Conservation (phyloP, 2,329 filamentous ascomycete genomes). For the Pleochaeta shiraiana region DNA sequence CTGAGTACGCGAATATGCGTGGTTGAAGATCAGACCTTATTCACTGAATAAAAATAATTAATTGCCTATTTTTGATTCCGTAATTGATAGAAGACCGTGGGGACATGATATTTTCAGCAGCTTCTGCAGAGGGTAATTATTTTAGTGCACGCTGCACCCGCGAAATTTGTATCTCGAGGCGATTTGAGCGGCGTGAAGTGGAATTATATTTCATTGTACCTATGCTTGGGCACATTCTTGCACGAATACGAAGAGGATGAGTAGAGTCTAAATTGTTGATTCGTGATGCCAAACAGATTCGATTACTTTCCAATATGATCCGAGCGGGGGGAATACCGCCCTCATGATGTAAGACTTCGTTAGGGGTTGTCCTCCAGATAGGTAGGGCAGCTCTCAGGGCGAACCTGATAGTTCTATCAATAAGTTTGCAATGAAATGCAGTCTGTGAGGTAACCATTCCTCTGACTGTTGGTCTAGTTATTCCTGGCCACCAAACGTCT, state of each 20-base stretch:
- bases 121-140: background rate
- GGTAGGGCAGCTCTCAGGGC: background rate
- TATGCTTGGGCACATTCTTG: background rate
- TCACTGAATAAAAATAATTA: too few species aligned
- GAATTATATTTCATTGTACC: background rate
- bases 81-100: background rate
- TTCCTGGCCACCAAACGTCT: background rate
- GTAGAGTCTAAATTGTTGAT: background rate
- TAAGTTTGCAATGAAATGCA: background rate
- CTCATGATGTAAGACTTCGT: background rate
- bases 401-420: background rate
- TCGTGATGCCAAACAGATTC: background rate
- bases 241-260: background rate
- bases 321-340: background rate
- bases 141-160: background rate
- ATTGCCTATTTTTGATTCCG: too few species aligned
- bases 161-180: background rate
- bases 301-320: background rate
- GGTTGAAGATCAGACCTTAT: too few species aligned
- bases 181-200: background rate
- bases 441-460: background rate
- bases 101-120: background rate
- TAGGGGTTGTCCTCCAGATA: background rate
- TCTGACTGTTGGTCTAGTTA: background rate
- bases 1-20: too few species aligned